phyloP scores from a whole-genome alignment of 768 basidiomycete species.

The Suillus tomentosus region DNA sequence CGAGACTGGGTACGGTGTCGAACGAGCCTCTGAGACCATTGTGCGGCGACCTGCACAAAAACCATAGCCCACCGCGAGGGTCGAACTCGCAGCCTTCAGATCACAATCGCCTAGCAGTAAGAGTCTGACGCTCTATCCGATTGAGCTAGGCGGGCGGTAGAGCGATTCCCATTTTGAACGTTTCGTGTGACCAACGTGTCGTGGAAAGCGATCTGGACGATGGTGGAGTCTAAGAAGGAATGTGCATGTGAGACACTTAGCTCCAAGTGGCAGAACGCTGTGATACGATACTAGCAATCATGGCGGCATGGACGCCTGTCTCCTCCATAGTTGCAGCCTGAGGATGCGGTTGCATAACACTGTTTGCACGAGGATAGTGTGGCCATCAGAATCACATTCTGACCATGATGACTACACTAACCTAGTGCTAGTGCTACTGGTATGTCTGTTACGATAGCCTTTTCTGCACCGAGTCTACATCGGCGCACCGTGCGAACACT shows the following conservation, averaged over 20 bases:
- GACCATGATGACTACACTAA: not conserved
- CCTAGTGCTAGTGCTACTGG: not conserved
- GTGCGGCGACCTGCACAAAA: not conserved
- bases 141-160: constrained; percentile 49
- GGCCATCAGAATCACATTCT: not conserved
- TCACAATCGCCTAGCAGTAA: constrained; percentile 35
- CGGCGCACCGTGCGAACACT: no score
- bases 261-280: not conserved
- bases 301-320: not conserved
- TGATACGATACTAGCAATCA: not conserved
- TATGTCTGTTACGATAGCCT: not conserved
- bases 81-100: constrained; percentile 89
- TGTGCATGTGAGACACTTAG: not conserved
- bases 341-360: not conserved
- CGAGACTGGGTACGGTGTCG: not conserved
- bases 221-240: not conserved
- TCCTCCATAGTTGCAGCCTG: not conserved
- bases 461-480: not conserved
- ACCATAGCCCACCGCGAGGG: constrained; percentile 52
- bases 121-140: constrained; percentile 59
- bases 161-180: not conserved
- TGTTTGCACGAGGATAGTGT: not conserved
- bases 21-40: not conserved
- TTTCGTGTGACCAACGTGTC: not conserved
- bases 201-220: not conserved